Base-by-base conservation (phyloP, 2,329 filamentous ascomycete species). In the Penicillium sp. region DNA sequence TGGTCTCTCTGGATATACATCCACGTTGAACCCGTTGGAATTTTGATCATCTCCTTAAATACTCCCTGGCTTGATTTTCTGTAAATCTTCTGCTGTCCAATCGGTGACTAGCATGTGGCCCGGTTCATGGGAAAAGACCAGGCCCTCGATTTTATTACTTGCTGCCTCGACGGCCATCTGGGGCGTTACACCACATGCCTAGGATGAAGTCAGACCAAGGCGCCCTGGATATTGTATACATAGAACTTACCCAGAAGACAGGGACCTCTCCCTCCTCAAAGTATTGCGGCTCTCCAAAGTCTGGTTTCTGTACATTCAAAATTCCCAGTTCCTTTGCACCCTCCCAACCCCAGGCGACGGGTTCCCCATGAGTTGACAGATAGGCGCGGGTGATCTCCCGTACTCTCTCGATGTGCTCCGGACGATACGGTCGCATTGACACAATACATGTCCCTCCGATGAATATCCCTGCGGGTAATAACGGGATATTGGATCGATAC, bases 121-220 rank as follows among this genome's bases (percentile, higher is more conserved):
- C 0, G 84, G 84, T 16, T 79, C 78, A 71, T 88, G 85, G 0
- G 78, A 81, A 75, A 88, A 83, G 1, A 86, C 76, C 1, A 76
- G 74, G 0, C 85, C 85, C 43, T 80, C 63, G 42, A 85, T 62
- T 7, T 67, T 71, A 7, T 61, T 46, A 13, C 64, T 58, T 5
- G 83, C 81, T 53, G 74, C 75, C 76, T 85, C 80, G 1, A 87
- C 81, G 13, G 83, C 84, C 63, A 85, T 80, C 64, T 87, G 84
- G 1, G 85, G 84, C 35, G 85, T 87, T 10, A 87, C 84, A 32
- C 84, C 84, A 63, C 84, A 88, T 0, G 82, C 85, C 83, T 84
- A 83, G 59, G 84, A 84, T 4, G 84, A 78, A 0, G 81, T 82
- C 29, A 85, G 74, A 26, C 78, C 73, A 2, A 78, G 73, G 13